Conservation (phyloP, 2,329 filamentous ascomycete species). For the Pleoardoris graminearum region DNA sequence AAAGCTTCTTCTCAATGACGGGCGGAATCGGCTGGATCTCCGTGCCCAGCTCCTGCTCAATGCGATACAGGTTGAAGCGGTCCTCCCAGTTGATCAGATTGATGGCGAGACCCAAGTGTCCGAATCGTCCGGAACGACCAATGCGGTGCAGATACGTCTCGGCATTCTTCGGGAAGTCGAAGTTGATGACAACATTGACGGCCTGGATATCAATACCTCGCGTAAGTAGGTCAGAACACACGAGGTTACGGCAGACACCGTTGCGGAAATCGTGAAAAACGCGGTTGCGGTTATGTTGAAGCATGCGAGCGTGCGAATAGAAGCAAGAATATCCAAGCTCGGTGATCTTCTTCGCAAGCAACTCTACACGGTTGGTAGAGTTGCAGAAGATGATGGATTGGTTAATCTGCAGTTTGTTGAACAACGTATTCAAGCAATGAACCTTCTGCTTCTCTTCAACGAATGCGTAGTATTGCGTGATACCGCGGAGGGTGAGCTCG, state of each 20-base stretch:
- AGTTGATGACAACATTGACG: conserved; percentile 99
- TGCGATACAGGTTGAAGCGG: conserved; percentile 97
- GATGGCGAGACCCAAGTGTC: conserved; percentile 94
- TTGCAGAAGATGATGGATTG: conserved; percentile 99
- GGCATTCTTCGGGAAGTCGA: conserved; percentile 98
- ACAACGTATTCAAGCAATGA: conserved; percentile 97
- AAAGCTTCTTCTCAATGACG: conserved; percentile 95
- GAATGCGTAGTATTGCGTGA: conserved; percentile 98
- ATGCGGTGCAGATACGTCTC: conserved; percentile 99
- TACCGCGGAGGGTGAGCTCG: conserved; percentile 94
- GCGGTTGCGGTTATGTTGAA: conserved; percentile 93
- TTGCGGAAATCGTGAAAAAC: conserved; percentile 99
- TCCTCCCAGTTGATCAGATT: conserved; percentile 99
- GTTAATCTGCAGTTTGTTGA: conserved; percentile 99
- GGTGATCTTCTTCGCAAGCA: conserved; percentile 98
- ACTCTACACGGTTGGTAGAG: conserved; percentile 95
- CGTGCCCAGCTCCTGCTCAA: conserved; percentile 94
- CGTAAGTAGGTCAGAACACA: conserved; percentile 95
- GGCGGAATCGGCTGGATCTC: conserved; percentile 96
- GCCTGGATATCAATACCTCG: conserved; percentile 99
- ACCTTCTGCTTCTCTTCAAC: conserved; percentile 99
- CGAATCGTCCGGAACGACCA: conserved; percentile 94
- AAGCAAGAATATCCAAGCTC: conserved; percentile 99
- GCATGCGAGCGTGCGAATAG: conserved; percentile 98
- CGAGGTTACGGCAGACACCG: conserved; percentile 94